Evolutionary conservation across 106 monocot genomes (phyloP).

Genomic region (Agapanthus africanus): DNA sequence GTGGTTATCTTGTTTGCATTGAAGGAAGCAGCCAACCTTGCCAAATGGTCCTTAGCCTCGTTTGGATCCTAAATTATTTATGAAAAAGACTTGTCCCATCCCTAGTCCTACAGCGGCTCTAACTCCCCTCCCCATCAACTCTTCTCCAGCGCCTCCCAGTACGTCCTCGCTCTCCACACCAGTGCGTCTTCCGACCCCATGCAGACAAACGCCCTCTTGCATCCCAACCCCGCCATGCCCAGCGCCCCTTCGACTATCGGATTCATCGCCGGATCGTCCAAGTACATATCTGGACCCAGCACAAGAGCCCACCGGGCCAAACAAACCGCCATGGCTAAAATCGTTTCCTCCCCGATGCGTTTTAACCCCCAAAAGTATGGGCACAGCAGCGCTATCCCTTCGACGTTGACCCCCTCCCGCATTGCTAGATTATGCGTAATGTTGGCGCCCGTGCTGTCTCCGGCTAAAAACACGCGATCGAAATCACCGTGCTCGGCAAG

Average conservation of each 20-base stretch:
- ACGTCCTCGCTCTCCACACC: slow-evolving; percentile 11
- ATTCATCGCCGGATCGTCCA: slow-evolving; percentile 13
- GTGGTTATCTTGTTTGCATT: too few species aligned
- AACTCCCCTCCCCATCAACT: slow-evolving; percentile 21
- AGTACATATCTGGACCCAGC: neutral
- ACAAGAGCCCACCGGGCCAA: slow-evolving; percentile 17
- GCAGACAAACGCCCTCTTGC: slow-evolving; percentile 8
- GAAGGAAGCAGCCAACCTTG: too few species aligned
- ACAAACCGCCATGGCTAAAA: slow-evolving; percentile 6
- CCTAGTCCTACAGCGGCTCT: too few species aligned
- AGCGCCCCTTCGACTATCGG: slow-evolving; percentile 14
- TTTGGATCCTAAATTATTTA: too few species aligned
- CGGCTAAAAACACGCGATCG: slow-evolving; percentile 10
- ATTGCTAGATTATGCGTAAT: slow-evolving; percentile 27
- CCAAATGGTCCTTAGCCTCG: too few species aligned
- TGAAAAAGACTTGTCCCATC: too few species aligned
- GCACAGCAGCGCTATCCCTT: slow-evolving; percentile 7
- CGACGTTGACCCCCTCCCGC: neutral
- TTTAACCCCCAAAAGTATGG: slow-evolving; percentile 11
- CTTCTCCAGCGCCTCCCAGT: slow-evolving; percentile 13
- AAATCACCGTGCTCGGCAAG: slow-evolving; percentile 2
- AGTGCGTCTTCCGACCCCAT: slow-evolving; percentile 7
- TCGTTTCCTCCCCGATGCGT: slow-evolving; percentile 2
- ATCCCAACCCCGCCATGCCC: slow-evolving; percentile 5
- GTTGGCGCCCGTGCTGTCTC: slow-evolving; percentile 20